A percentile compares a stretch with the other conserved stretches of the same genome.
These are phyloP conservation scores for Debaryomycetaceae sp. DNA, from an alignment of 1,139 yeast species.

Conservation along the genomic window DNA sequence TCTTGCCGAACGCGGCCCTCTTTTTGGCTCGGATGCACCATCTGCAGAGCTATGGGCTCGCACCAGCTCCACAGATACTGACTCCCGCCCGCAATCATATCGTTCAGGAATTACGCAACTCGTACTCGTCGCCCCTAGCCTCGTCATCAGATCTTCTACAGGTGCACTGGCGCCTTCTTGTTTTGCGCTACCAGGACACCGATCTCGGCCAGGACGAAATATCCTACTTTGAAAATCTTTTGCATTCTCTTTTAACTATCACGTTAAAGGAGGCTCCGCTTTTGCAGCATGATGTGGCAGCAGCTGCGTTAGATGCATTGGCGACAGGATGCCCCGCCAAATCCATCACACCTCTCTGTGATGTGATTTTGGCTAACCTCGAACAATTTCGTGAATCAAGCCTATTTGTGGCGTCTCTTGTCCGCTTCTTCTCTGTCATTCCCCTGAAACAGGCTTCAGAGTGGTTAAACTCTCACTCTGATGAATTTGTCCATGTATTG, in stretches of 20 bases:
- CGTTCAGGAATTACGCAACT: slow-evolving; percentile 5
- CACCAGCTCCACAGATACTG: slow-evolving; percentile 8
- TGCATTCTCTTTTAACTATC: slow-evolving; percentile 5
- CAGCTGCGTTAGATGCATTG: slow-evolving; percentile 8
- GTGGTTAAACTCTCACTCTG: slow-evolving; percentile 1
- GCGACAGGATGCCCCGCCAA: too few relatives aligned
- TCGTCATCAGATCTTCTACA: slow-evolving; percentile 15
- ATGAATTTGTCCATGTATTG: slow-evolving; percentile 2
- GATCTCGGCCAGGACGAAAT: slow-evolving; percentile 7
- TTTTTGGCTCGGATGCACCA: slow-evolving; percentile 25
- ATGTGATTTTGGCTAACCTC: slow-evolving; percentile 6
- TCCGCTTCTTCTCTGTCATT: slow-evolving; percentile 9
- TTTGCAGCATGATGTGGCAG: slow-evolving; percentile 11
- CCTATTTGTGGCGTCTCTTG: slow-evolving; percentile 12
- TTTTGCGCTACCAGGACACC: slow-evolving; percentile 18
- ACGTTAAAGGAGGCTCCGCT: slow-evolving; percentile 5
- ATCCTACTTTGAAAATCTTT: slow-evolving; percentile 6
- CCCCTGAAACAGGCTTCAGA: background rate
- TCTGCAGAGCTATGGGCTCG: slow-evolving; percentile 5
- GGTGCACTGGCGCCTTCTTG: slow-evolving; percentile 28
- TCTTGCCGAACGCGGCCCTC: slow-evolving; percentile 25
- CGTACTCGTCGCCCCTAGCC: slow-evolving; percentile 4
- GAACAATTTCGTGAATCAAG: slow-evolving; percentile 10
- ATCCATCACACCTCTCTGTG: too few relatives aligned
- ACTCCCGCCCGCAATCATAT: slow-evolving; percentile 5